A percentile compares a stretch with the other conserved stretches of the same genome.
Conservation (phyloP, 495 filamentous ascomycete genomes). For the Penicillium bovifimosum region DNA sequence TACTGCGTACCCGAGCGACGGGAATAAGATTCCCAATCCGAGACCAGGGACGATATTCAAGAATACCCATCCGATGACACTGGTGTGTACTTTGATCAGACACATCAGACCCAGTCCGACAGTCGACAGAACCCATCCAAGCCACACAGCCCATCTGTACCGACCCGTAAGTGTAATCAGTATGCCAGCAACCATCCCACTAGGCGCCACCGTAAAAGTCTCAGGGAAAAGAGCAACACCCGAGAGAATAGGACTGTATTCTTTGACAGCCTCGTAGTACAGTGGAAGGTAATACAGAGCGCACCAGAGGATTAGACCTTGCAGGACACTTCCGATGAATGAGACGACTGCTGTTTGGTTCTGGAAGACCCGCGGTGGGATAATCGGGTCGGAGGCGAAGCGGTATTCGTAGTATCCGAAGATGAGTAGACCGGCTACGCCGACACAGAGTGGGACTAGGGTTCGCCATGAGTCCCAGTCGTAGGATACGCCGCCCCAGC, state of each 20-base stretch:
- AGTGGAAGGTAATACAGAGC: slow-evolving; percentile 45
- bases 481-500: slow-evolving; percentile 49
- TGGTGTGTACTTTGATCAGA: slow-evolving; percentile 41
- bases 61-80: slow-evolving; percentile 40
- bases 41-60: slow-evolving; percentile 43
- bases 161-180: slow-evolving; percentile 39
- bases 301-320: slow-evolving; percentile 47
- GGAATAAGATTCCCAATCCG: slow-evolving; percentile 47
- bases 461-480: slow-evolving; percentile 47
- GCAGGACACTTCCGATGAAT: slow-evolving; percentile 39
- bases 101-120: slow-evolving; percentile 43
- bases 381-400: slow-evolving; percentile 43
- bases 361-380: slow-evolving; percentile 43
- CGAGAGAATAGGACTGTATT: slow-evolving; percentile 40
- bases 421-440: slow-evolving; percentile 38
- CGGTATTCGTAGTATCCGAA: slow-evolving; percentile 47
- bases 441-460: slow-evolving; percentile 53
- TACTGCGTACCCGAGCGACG: slow-evolving; percentile 40
- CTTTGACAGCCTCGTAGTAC: slow-evolving; percentile 50
- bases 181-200: slow-evolving; percentile 45
- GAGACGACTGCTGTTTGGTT: slow-evolving; percentile 43
- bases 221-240: slow-evolving; percentile 44
- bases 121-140: slow-evolving; percentile 47
- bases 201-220: slow-evolving; percentile 47
- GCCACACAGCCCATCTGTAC: slow-evolving; percentile 49